Evolutionary conservation across 1,284 basidiomycete genomes (phyloP).

Genomic region (Cerrena zonata): DNA sequence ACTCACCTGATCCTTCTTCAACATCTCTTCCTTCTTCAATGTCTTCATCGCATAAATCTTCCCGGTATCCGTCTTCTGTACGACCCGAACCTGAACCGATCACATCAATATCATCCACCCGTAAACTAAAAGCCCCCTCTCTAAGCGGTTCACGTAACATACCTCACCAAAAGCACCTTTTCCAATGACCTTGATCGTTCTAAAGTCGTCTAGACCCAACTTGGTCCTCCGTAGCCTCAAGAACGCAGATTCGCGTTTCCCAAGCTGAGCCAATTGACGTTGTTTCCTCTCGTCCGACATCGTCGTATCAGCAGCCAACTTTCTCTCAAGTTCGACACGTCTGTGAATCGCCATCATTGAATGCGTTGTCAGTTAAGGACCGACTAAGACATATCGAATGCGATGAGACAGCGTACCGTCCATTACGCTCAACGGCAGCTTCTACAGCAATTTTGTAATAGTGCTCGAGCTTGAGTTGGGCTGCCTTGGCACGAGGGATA

Average conservation of each 20-base stretch:
- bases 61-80: conserved; percentile 94
- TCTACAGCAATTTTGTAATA: conserved; percentile 95
- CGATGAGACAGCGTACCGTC: conserved; percentile 34
- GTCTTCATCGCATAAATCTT: conserved; percentile 99
- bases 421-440: conserved; percentile 76
- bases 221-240: conserved; percentile 87
- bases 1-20: conserved; percentile 93
- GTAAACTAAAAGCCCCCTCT: neutral
- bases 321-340: conserved; percentile 89
- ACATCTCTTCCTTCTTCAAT: conserved; percentile 95
- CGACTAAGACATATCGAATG: conserved; percentile 7
- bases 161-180: conserved; percentile 98
- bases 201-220: conserved; percentile 89
- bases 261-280: conserved; percentile 85
- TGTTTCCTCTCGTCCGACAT: conserved; percentile 82
- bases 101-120: neutral
- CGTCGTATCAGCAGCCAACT: conserved; percentile 68
- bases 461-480: conserved; percentile 95
- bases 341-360: conserved; percentile 37
- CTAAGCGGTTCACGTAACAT: conserved; percentile 14
- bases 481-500: conserved; percentile 86
- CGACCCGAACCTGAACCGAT: conserved; percentile 71
- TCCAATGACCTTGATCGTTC: conserved; percentile 96
- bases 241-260: conserved; percentile 87
- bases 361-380: neutral